Percentiles rank a stretch among this genome's conserved stretches.
phyloP scores from a whole-genome alignment of 2,329 filamentous ascomycete species.

The Emergomyces orientalis region DNA sequence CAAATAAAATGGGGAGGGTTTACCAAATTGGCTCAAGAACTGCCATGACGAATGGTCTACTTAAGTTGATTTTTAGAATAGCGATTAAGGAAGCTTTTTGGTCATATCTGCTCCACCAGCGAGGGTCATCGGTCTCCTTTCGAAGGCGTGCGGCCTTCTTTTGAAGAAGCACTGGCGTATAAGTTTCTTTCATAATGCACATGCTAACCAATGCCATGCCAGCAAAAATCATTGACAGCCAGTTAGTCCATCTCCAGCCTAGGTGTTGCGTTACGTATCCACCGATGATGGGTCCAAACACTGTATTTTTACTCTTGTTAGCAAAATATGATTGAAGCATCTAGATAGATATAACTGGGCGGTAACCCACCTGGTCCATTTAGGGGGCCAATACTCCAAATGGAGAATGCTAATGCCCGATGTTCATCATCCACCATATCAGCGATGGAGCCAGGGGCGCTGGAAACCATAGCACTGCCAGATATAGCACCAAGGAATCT shows the following conservation, averaged over 20 bases:
- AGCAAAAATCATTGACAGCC: constrained; percentile 65
- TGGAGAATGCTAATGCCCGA: constrained; percentile 69
- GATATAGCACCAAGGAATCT: constrained; percentile 67
- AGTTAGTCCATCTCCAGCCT: constrained; percentile 83
- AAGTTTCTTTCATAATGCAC: constrained; percentile 60
- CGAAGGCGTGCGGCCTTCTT: constrained; percentile 54
- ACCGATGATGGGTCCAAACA: constrained; percentile 61
- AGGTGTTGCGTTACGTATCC: constrained; percentile 62
- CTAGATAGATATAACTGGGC: background rate
- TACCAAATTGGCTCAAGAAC: constrained; percentile 78
- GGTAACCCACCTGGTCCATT: constrained; percentile 52
- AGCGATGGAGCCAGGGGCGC: constrained; percentile 70
- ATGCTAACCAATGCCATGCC: constrained; percentile 54
- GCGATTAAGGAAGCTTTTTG: constrained; percentile 54
- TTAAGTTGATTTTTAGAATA: constrained; percentile 65
- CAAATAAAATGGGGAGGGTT: constrained; percentile 15
- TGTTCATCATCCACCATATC: constrained; percentile 76
- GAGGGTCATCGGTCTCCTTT: constrained; percentile 58
- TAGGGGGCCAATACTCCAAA: constrained; percentile 76
- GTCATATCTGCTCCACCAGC: constrained; percentile 76
- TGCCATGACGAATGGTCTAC: constrained; percentile 66
- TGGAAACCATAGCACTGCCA: constrained; percentile 71
- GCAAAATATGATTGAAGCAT: constrained; percentile 3
- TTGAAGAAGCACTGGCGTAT: constrained; percentile 61
- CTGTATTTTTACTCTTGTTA: constrained; percentile 14